Evolutionary conservation across 208 protist genomes (phyloP).

Genomic region (Crithidia brevicula): DNA sequence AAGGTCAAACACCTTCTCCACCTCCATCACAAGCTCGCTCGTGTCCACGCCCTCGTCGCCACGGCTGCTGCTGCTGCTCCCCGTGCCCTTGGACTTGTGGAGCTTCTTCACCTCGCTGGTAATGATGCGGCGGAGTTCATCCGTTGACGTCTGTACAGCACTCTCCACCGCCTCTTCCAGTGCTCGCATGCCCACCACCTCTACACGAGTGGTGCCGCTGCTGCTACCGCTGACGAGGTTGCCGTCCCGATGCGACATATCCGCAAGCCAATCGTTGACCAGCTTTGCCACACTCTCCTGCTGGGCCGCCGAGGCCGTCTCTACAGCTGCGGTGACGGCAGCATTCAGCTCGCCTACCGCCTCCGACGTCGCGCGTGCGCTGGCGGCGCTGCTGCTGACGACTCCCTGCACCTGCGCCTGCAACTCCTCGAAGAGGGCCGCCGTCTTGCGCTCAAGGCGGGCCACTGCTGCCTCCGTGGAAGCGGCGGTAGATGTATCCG

Average conservation of each 20-base stretch:
- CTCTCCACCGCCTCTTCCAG: slow-evolving; percentile 61
- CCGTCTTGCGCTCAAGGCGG: slow-evolving; percentile 21
- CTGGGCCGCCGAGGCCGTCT: slow-evolving; percentile 50
- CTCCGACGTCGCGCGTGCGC: background rate
- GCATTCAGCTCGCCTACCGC: slow-evolving; percentile 7
- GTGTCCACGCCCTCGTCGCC: slow-evolving; percentile 14
- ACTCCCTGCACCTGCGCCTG: slow-evolving; percentile 10
- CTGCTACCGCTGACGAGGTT: background rate
- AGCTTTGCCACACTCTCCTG: slow-evolving; percentile 50
- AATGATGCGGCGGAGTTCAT: slow-evolving; percentile 56
- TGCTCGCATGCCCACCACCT: slow-evolving; percentile 17
- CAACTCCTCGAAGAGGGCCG: slow-evolving; percentile 30
- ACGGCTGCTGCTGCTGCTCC: background rate
- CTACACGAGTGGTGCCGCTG: slow-evolving; percentile 2
- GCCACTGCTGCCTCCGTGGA: slow-evolving; percentile 1
- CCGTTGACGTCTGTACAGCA: slow-evolving; percentile 48
- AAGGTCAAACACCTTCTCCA: slow-evolving; percentile 26
- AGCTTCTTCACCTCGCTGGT: slow-evolving; percentile 59
- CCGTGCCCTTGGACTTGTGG: slow-evolving; percentile 15
- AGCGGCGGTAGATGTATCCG: background rate
- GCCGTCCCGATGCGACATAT: slow-evolving; percentile 1
- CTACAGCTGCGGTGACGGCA: slow-evolving; percentile 52
- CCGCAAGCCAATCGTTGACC: slow-evolving; percentile 40
- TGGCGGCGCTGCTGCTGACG: background rate
- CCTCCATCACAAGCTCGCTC: slow-evolving; percentile 17